Evolutionary conservation across 805 yeast species (phyloP), one percentile per base, ranked within the genome.

Genomic region (Starmerella khaoyaiensis): DNA sequence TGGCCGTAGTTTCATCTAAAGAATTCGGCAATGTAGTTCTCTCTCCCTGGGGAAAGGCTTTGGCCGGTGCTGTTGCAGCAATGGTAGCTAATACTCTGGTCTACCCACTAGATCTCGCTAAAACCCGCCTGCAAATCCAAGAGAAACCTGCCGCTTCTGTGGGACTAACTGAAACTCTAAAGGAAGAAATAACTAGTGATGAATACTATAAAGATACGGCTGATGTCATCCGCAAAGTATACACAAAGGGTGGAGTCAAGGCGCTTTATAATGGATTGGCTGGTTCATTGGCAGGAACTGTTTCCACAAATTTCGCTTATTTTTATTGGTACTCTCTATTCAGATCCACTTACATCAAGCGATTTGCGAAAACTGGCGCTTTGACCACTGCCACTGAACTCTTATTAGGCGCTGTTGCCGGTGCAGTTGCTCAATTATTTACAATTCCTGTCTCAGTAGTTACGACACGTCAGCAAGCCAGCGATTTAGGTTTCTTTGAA

Each of bases 301-400:
- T 86, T 2, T 72, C 79, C 7, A 81, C 79, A 53, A 78, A 76
- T 49, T 82, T 82, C 54, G 75, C 82, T 21, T 82, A 82, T 57
- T 82, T 82, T 57, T 82, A 80, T 58, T 82, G 93, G 90, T 82
- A 82, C 58, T 75, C 84, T 4, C 60, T 79, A 28, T 73, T 80
- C 14, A 71, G 81, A 44, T 66, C 68, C 36, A 58, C 67, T 14
- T 76, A 72, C 57, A 64, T 69, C 41, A 60, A 57, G 64, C 40
- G 39, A 54, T 61, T 47, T 57, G 59, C 52, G 51, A 17, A 48
- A 46, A 30, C 37, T 6, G 30, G 31, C 39, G 21, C 41, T 7
- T 59, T 65, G 25, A 63, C 71, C 32, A 79, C 90, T 0, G 61
- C 72, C 1, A 72, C 72, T 45, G 94, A 82, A 57, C 67, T 82